Evolutionary conservation across 306 rosid species (phyloP).

Genomic region (Cicer arietinum): DNA sequence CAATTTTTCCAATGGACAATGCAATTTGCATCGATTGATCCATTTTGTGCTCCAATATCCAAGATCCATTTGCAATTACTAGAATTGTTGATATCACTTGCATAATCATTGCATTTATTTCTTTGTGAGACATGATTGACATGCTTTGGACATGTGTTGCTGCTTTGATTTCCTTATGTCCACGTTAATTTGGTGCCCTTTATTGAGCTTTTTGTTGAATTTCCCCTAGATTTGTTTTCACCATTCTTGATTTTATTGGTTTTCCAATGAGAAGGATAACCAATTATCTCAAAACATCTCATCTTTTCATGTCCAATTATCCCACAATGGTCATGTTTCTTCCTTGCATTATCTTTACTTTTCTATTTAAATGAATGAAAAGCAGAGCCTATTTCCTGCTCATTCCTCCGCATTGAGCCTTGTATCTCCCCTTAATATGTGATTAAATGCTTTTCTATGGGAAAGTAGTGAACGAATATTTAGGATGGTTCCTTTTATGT

Average conservation of each 20-base stretch:
- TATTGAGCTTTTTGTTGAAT: too few species aligned
- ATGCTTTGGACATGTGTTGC: neutral
- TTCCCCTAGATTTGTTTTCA: too few species aligned
- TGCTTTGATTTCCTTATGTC: too few species aligned
- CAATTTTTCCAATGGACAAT: too few species aligned
- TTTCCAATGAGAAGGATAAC: too few species aligned
- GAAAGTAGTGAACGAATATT: neutral
- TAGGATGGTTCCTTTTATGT: neutral
- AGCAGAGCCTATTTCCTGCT: neutral
- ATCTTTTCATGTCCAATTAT: neutral
- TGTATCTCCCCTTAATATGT: neutral
- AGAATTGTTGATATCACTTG: neutral
- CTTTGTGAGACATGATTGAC: neutral
- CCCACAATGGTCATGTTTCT: neutral
- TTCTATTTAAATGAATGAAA: neutral
- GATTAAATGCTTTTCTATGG: neutral
- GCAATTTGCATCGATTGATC: too few species aligned
- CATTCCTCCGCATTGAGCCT: neutral
- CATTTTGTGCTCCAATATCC: neutral
- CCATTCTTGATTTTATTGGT: too few species aligned
- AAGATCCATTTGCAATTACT: neutral
- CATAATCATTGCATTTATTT: too few species aligned
- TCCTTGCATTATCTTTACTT: neutral
- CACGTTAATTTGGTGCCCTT: too few species aligned
- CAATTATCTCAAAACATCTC: too few species aligned